A percentile compares a stretch with the other conserved stretches of the same genome.
Evolutionary conservation across 805 yeast genomes (phyloP).

Genomic region (Yueomyces sinensis): DNA sequence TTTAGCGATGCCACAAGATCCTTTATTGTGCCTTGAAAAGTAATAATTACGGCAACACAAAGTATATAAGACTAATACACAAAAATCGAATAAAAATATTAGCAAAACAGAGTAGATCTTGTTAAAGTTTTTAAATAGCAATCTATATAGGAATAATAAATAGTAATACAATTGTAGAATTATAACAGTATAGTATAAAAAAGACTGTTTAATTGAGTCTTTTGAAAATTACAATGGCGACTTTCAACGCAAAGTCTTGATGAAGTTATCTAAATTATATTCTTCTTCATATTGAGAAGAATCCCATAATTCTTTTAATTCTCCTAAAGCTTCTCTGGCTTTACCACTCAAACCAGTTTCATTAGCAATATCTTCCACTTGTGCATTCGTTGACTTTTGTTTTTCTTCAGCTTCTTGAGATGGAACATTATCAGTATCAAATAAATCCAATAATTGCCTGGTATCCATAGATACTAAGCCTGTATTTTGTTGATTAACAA

Average conservation of each 20-base stretch:
- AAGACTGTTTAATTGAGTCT: too few species aligned
- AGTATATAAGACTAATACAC: too few species aligned
- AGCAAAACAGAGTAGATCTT: too few species aligned
- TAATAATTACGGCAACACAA: too few species aligned
- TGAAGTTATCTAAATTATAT: slow-evolving; percentile 85
- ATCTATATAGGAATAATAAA: too few species aligned
- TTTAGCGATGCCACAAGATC: too few species aligned
- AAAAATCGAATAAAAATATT: too few species aligned
- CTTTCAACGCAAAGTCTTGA: slow-evolving; percentile 50
- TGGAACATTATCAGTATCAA: slow-evolving; percentile 55
- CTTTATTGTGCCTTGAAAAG: too few species aligned
- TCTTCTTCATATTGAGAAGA: slow-evolving; percentile 93
- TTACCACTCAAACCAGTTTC: slow-evolving; percentile 76
- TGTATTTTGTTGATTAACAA: slow-evolving; percentile 93
- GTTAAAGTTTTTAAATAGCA: too few species aligned
- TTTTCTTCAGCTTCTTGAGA: slow-evolving; percentile 26
- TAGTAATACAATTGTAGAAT: background rate
- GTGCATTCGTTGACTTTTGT: slow-evolving; percentile 15
- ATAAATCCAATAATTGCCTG: slow-evolving; percentile 79
- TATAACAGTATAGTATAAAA: too few species aligned
- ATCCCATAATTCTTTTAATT: slow-evolving; percentile 91
- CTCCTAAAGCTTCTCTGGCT: slow-evolving; percentile 79
- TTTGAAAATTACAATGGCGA: too few species aligned
- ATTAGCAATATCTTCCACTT: slow-evolving; percentile 27
- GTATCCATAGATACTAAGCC: slow-evolving; percentile 96